A percentile compares a stretch with the other conserved stretches of the same genome.
Evolutionary conservation across 2,329 filamentous ascomycete species (phyloP).

Genomic region (Neophaeococcomyces mojaviensis): DNA sequence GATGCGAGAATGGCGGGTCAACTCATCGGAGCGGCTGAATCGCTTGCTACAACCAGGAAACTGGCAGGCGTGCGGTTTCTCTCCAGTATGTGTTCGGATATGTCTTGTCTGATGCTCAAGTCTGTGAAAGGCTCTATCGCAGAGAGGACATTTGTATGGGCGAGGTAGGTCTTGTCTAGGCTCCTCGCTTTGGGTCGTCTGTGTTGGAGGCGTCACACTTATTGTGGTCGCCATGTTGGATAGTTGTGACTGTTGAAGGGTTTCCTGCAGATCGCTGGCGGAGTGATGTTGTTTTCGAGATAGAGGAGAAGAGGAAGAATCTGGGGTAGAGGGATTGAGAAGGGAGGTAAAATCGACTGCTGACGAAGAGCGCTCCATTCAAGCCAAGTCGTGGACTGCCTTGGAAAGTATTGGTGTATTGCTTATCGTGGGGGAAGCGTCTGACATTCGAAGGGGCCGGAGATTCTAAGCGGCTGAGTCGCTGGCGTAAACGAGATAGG

Average conservation of each 20-base stretch:
- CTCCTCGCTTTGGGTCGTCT: constrained; percentile 48
- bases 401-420: constrained; percentile 15
- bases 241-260: background rate
- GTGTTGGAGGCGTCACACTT: constrained; percentile 37
- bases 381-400: constrained; percentile 9
- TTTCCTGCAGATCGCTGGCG: background rate
- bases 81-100: constrained; percentile 93
- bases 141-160: constrained; percentile 96
- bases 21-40: constrained; percentile 91
- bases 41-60: constrained; percentile 95
- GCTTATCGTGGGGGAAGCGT: constrained; percentile 21
- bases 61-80: constrained; percentile 95
- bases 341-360: constrained; percentile 24
- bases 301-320: constrained; percentile 6
- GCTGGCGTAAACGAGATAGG: constrained; percentile 1
- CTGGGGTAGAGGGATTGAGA: constrained; percentile 18
- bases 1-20: constrained; percentile 94
- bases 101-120: constrained; percentile 89
- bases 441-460: background rate
- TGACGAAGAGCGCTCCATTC: constrained; percentile 24
- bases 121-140: constrained; percentile 97
- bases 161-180: constrained; percentile 74
- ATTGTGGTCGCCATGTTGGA: constrained; percentile 37
- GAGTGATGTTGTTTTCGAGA: constrained; percentile 4
- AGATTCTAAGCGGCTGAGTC: background rate